These are phyloP conservation scores for Hibiscus syriacus DNA, from an alignment of 345 rosid species.

Conservation along the genomic window DNA sequence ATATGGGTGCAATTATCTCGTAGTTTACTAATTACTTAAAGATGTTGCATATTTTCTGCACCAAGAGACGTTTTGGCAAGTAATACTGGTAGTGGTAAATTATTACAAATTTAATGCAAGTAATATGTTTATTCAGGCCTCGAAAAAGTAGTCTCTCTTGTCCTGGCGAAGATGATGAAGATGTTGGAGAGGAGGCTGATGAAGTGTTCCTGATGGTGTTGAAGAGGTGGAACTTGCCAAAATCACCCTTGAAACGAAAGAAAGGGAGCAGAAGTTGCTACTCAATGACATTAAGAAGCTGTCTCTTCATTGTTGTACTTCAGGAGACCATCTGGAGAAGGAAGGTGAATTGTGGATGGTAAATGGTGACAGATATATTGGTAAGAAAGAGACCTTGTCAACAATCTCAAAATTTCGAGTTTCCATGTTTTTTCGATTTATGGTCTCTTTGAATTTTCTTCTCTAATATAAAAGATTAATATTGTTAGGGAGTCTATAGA, in stretches of 20 bases:
- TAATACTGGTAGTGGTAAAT: background rate
- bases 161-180: constrained; percentile 91
- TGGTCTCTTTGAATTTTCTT: background rate
- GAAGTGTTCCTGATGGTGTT: constrained; percentile 93
- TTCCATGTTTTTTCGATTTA: background rate
- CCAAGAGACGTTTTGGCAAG: background rate
- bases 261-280: constrained; percentile 63
- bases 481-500: background rate
- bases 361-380: constrained; percentile 33
- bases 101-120: constrained; percentile 6
- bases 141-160: constrained; percentile 79
- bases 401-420: background rate
- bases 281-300: constrained; percentile 73
- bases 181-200: constrained; percentile 95
- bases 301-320: constrained; percentile 42
- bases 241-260: constrained; percentile 73
- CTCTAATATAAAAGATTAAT: background rate
- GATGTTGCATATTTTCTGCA: background rate
- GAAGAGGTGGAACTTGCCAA: constrained; percentile 96
- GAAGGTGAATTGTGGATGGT: constrained; percentile 39
- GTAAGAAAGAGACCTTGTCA: constrained; percentile 20
- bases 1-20: constrained; percentile 8
- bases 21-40: constrained; percentile 1
- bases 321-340: constrained; percentile 41
- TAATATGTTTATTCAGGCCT: constrained; percentile 53